Conservation (phyloP, 2,329 filamentous ascomycete species). For the Ceratocystis cacaofunesta region DNA sequence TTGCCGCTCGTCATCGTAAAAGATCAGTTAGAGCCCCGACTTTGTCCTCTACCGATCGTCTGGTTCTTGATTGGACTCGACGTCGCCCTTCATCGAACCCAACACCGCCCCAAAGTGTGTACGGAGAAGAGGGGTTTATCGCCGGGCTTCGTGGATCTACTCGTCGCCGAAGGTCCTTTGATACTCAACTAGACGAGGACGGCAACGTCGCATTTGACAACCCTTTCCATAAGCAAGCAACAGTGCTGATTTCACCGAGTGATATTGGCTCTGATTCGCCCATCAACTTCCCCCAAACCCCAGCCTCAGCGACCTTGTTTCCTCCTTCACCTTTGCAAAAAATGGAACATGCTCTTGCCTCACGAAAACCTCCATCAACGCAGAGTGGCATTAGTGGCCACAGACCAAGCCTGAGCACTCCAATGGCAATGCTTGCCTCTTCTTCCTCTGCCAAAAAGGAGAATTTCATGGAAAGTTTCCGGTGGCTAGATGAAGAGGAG, state of each 20-base stretch:
- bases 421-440: slow-evolving; percentile 19
- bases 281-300: slow-evolving; percentile 3
- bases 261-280: slow-evolving; percentile 10
- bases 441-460: slow-evolving; percentile 27
- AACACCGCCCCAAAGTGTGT: slow-evolving; percentile 14
- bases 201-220: slow-evolving; percentile 13
- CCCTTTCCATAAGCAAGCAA: slow-evolving; percentile 13
- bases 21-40: neutral
- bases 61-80: slow-evolving; percentile 15
- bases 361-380: slow-evolving; percentile 21
- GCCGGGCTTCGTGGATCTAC: slow-evolving; percentile 22
- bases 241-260: slow-evolving; percentile 14
- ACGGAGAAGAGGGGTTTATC: slow-evolving; percentile 15
- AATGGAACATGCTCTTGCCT: slow-evolving; percentile 3
- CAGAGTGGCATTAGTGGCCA: slow-evolving; percentile 23
- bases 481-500: slow-evolving; percentile 60
- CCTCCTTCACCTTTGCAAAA: slow-evolving; percentile 10
- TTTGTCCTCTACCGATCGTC: slow-evolving; percentile 11
- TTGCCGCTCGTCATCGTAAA: slow-evolving; percentile 13
- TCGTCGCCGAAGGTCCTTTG: slow-evolving; percentile 19
- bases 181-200: slow-evolving; percentile 10
- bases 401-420: slow-evolving; percentile 14
- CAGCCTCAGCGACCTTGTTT: neutral
- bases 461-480: slow-evolving; percentile 51
- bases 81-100: slow-evolving; percentile 15